A percentile compares a stretch with the other conserved stretches of the same genome.
These are phyloP conservation scores for Logfia minima DNA, from an alignment of 129 eudicot genomes.

Conservation along the genomic window DNA sequence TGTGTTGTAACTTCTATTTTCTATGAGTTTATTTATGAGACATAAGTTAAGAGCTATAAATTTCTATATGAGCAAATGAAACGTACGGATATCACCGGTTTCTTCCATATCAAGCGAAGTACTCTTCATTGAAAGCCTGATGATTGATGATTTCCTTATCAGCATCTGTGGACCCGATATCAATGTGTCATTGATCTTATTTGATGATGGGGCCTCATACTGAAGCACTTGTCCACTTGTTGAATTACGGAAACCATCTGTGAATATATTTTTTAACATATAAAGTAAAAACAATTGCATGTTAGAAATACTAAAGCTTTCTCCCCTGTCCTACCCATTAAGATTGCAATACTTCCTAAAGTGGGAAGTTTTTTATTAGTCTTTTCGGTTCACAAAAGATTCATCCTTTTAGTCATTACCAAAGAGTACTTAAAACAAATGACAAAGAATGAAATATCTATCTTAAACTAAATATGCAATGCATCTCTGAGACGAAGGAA, in stretches of 20 bases:
- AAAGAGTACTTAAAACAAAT: not conserved
- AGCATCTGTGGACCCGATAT: constrained; percentile 37
- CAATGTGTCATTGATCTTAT: not conserved
- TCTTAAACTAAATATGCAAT: not conserved
- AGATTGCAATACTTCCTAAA: not conserved
- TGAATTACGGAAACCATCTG: constrained; percentile 34
- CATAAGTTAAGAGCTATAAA: not conserved
- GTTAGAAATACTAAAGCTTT: not conserved
- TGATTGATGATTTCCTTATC: constrained; percentile 55
- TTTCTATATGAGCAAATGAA: not conserved
- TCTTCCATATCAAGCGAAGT: constrained; percentile 66
- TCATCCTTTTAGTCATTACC: not conserved
- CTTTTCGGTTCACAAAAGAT: not conserved
- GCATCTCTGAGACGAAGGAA: not conserved
- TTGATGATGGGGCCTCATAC: not conserved
- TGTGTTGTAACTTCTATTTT: not conserved
- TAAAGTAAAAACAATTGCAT: not conserved
- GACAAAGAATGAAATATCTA: not conserved
- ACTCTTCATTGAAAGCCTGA: constrained; percentile 64
- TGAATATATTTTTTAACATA: not conserved
- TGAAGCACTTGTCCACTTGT: constrained; percentile 34
- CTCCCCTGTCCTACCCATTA: not conserved
- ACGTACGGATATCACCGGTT: constrained; percentile 44
- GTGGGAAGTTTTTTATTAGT: not conserved
- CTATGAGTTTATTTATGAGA: no score